Percentiles rank a stretch among this genome's conserved stretches.
Conservation (phyloP, 1,284 basidiomycete genomes). For the Malassezia pachydermatis region DNA sequence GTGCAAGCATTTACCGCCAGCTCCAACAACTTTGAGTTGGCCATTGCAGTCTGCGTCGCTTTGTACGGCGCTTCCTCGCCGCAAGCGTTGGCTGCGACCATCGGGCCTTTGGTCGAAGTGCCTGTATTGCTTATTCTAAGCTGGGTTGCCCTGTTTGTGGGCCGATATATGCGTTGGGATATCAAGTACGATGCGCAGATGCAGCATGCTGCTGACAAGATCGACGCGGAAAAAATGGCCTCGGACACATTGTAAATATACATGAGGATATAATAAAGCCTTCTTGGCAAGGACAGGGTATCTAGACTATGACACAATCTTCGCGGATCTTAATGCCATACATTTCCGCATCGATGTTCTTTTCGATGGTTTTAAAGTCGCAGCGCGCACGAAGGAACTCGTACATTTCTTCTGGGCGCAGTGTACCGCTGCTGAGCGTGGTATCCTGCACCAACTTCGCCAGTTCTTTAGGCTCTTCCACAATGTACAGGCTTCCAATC, state of each 20-base stretch:
- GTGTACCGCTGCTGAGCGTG: slow-evolving; percentile 71
- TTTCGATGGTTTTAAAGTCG: slow-evolving; percentile 42
- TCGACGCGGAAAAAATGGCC: no score
- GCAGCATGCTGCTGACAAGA: no score
- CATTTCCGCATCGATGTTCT: slow-evolving; percentile 43
- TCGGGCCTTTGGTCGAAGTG: slow-evolving; percentile 47
- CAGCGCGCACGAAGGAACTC: slow-evolving; percentile 26
- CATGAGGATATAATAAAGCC: no score
- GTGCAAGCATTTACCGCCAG: slow-evolving; percentile 53
- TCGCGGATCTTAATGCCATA: slow-evolving; percentile 45
- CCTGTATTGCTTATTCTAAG: slow-evolving; percentile 65
- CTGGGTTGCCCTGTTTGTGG: slow-evolving; percentile 59
- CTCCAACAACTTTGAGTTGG: slow-evolving; percentile 55
- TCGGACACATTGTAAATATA: not conserved
- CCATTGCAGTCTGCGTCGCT: slow-evolving; percentile 71
- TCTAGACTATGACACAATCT: slow-evolving; percentile 30
- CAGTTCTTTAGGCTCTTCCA: slow-evolving; percentile 62
- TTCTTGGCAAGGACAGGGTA: slow-evolving; percentile 12
- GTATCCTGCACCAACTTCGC: slow-evolving; percentile 90
- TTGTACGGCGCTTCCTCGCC: slow-evolving; percentile 52
- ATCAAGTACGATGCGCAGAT: no score
- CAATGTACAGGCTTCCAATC: slow-evolving; percentile 85
- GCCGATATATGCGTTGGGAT: slow-evolving; percentile 32
- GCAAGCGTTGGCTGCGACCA: slow-evolving; percentile 29
- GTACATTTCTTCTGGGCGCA: slow-evolving; percentile 67